These are phyloP conservation scores for Penicillium roqueforti DNA, from an alignment of 495 filamentous ascomycete genomes.

Conservation along the genomic window DNA sequence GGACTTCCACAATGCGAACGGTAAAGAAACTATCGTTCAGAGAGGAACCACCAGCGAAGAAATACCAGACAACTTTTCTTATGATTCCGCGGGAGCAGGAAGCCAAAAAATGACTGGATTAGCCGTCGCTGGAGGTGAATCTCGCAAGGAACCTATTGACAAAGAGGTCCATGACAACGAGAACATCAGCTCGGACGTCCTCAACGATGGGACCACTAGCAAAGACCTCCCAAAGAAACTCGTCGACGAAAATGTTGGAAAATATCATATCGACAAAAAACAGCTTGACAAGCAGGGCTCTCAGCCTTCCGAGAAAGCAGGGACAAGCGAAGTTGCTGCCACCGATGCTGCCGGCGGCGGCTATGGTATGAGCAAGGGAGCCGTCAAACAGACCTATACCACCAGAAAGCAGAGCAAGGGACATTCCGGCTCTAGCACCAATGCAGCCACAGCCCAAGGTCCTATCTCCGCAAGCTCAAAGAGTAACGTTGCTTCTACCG, in stretches of 20 bases:
- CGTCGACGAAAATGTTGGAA: not conserved
- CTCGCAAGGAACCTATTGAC: not conserved
- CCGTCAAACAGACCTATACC: not conserved
- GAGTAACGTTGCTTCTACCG: not conserved
- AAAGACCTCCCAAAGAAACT: not conserved
- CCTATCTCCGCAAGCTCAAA: not conserved
- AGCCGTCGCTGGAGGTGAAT: not conserved
- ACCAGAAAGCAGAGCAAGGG: not conserved
- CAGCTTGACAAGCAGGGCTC: conserved; percentile 1
- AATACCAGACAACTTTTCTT: not conserved
- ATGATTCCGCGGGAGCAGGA: not conserved
- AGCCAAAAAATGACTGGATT: not conserved
- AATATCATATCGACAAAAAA: not conserved
- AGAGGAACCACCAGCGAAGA: not conserved
- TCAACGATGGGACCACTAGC: not conserved
- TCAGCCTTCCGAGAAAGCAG: not conserved
- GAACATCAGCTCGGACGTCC: not conserved
- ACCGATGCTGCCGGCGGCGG: not conserved
- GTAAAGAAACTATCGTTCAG: not conserved
- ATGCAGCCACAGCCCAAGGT: not conserved
- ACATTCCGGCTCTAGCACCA: not conserved
- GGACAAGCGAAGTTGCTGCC: not conserved
- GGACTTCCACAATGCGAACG: not conserved
- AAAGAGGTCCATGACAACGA: conserved; percentile 3
- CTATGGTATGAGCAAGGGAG: not conserved